phyloP scores from a whole-genome alignment of 345 rosid species.

The Heritiera littoralis region DNA sequence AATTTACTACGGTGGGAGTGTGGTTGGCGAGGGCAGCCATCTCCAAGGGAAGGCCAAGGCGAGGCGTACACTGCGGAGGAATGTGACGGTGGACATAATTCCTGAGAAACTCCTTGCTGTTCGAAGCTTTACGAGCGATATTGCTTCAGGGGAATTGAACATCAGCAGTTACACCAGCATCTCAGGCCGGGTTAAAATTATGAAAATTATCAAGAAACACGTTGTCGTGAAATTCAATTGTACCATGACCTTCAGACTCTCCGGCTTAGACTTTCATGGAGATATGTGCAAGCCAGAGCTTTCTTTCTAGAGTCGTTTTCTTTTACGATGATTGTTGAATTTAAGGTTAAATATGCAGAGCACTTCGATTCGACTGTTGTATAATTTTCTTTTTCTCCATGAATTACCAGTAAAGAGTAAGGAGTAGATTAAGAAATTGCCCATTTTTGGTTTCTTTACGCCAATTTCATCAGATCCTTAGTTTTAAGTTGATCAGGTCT shows the following conservation, averaged over 20 bases:
- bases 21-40: conserved; percentile 3
- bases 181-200: not conserved
- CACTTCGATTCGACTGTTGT: not conserved
- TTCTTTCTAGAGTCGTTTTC: not conserved
- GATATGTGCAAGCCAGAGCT: not conserved
- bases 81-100: conserved; percentile 10
- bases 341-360: not conserved
- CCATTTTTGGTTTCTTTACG: not conserved
- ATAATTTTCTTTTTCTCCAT: not conserved
- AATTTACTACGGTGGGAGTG: not conserved
- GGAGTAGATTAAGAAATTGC: not conserved
- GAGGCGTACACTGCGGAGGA: conserved; percentile 5
- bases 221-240: conserved; percentile 9
- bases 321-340: not conserved
- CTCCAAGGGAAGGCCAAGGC: conserved; percentile 11
- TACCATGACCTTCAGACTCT: not conserved
- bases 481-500: too few species aligned
- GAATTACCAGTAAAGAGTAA: not conserved
- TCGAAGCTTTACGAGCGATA: not conserved
- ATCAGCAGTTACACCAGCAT: not conserved
- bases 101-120: not conserved
- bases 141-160: not conserved
- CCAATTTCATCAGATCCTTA: not conserved
- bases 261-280: not conserved
- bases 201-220: not conserved